Conservation (phyloP, 1,284 basidiomycete genomes). For the Cryptococcus sp. region DNA sequence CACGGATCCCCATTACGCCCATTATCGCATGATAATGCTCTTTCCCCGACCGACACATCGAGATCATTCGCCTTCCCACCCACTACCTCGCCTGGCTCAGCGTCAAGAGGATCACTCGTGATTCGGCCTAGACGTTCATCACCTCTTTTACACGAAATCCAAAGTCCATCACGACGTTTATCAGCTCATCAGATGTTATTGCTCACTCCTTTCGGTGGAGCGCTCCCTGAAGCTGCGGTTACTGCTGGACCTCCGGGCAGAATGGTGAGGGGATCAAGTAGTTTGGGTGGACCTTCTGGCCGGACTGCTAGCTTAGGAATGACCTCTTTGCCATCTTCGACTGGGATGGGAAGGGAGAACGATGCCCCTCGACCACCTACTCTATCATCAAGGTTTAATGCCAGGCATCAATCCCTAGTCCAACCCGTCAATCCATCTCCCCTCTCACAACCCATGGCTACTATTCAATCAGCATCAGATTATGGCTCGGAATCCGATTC, state of each 20-base stretch:
- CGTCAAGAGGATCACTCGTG: too few species aligned
- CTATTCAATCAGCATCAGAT: constrained; percentile 20
- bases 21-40: neutral
- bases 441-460: constrained; percentile 26
- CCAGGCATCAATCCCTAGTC: constrained; percentile 13
- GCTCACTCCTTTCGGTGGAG: constrained; percentile 35
- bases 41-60: neutral
- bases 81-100: neutral
- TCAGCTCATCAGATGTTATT: constrained; percentile 36
- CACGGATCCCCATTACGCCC: constrained; percentile 2
- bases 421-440: constrained; percentile 16
- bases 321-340: constrained; percentile 2
- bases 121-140: constrained; percentile 18
- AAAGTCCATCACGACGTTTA: constrained; percentile 27
- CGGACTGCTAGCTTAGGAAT: neutral
- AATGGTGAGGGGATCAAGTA: constrained; percentile 13
- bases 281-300: constrained; percentile 4
- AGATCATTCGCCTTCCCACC: neutral
- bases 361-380: neutral
- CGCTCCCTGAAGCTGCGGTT: constrained; percentile 15
- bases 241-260: constrained; percentile 3
- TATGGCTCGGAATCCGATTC: constrained; percentile 10
- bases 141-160: constrained; percentile 34
- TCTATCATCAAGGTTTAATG: neutral
- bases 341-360: constrained; percentile 8